Evolutionary conservation across 1,284 basidiomycete species (phyloP).

Genomic region (Ustilago trichophora): DNA sequence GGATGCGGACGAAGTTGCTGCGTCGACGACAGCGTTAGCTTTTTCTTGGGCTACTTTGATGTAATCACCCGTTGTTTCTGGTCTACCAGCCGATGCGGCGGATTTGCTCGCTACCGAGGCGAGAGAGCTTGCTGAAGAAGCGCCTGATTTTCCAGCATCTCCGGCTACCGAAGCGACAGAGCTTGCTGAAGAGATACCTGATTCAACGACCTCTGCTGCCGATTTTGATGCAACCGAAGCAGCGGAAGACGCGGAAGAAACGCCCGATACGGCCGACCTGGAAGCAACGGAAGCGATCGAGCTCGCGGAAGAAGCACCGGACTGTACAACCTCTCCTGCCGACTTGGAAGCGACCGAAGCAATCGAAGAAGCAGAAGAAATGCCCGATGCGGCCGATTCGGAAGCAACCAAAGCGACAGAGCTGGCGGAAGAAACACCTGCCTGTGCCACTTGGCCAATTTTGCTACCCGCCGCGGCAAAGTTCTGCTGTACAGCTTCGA

Average conservation of each 20-base stretch:
- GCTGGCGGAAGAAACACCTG: slow-evolving; percentile 9
- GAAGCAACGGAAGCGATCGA: background rate
- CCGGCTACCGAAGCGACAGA: too few species aligned
- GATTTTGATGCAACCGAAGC: background rate
- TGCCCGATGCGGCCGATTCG: slow-evolving; percentile 1
- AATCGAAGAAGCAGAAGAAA: slow-evolving; percentile 4
- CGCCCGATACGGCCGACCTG: slow-evolving; percentile 1
- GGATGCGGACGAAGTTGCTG: background rate
- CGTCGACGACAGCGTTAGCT: background rate
- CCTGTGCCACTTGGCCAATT: background rate
- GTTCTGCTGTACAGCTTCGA: slow-evolving; percentile 4
- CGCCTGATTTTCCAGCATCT: too few species aligned
- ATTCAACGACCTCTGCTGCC: background rate
- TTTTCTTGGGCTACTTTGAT: slow-evolving; percentile 6
- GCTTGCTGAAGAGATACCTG: background rate
- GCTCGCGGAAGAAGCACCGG: too few species aligned
- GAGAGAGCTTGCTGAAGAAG: background rate
- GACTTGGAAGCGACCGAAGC: slow-evolving; percentile 1
- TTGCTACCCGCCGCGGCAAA: too few species aligned
- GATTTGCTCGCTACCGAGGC: background rate
- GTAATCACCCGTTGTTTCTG: slow-evolving; percentile 16
- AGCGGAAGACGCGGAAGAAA: slow-evolving; percentile 11
- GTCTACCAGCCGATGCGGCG: too few species aligned
- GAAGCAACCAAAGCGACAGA: background rate
- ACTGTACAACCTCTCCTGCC: background rate